Conservation (phyloP, 176 grass and related monocot species). For the Cenchrus fungigraminus region DNA sequence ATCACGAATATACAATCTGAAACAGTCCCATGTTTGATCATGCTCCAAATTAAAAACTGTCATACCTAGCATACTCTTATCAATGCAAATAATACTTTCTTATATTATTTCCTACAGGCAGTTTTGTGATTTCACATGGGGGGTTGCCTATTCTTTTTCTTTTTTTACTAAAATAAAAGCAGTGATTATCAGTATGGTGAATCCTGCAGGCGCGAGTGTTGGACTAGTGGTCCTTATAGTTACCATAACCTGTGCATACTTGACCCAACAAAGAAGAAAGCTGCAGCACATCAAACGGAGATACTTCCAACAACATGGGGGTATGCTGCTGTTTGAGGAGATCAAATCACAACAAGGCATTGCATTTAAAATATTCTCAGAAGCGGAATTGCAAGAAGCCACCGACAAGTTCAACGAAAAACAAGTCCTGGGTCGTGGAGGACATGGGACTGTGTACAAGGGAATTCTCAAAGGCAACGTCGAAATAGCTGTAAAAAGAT, state of each 20-base stretch:
- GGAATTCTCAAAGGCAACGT: neutral
- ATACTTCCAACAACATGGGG: slow-evolving; percentile 22
- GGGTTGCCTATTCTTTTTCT: neutral
- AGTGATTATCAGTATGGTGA: neutral
- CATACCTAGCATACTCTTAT: too few relatives aligned
- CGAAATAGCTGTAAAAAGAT: slow-evolving; percentile 30
- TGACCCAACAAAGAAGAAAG: neutral
- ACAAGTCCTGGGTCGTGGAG: neutral
- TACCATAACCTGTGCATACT: neutral
- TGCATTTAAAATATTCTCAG: neutral
- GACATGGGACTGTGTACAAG: slow-evolving; percentile 28
- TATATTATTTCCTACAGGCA: neutral
- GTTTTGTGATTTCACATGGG: neutral
- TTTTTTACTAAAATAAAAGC: neutral
- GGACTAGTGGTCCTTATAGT: neutral
- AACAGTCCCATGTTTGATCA: neutral
- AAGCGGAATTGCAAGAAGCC: slow-evolving; percentile 1
- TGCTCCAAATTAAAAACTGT: neutral
- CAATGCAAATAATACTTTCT: neutral
- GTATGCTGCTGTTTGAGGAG: slow-evolving; percentile 17
- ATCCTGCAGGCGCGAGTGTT: neutral
- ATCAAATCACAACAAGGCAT: slow-evolving; percentile 10
- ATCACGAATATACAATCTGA: neutral
- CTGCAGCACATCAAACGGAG: neutral
- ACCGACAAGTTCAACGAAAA: neutral